These are phyloP conservation scores for Pseudoturritis turrita DNA, from an alignment of 345 rosid species.

Conservation along the genomic window DNA sequence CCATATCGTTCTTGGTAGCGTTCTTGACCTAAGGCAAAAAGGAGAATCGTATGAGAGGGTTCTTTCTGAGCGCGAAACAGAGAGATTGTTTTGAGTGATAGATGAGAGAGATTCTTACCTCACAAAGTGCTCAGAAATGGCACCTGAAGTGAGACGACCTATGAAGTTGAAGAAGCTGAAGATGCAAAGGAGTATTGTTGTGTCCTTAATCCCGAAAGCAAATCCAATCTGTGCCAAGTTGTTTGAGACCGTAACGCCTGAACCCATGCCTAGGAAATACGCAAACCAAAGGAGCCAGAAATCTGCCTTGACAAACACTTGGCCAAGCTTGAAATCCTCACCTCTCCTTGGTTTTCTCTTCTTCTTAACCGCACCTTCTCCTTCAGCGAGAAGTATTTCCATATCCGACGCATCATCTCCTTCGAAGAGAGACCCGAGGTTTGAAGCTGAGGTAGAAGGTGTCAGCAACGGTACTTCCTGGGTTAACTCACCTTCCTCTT, in stretches of 20 bases:
- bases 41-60: background rate
- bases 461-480: conserved; percentile 53
- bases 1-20: conserved; percentile 82
- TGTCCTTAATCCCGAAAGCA: conserved; percentile 67
- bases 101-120: conserved; percentile 41
- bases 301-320: conserved; percentile 86
- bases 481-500: conserved; percentile 39
- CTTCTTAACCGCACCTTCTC: conserved; percentile 79
- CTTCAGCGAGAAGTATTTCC: conserved; percentile 64
- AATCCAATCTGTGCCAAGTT: conserved; percentile 92
- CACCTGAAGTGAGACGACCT: conserved; percentile 88
- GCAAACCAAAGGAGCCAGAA: conserved; percentile 96
- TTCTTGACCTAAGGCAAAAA: conserved; percentile 38
- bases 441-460: conserved; percentile 63
- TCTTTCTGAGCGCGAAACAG: background rate
- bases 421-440: conserved; percentile 59
- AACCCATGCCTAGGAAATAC: conserved; percentile 84
- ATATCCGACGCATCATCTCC: conserved; percentile 47
- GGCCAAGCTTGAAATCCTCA: conserved; percentile 72
- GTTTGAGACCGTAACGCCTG: conserved; percentile 86
- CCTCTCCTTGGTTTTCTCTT: conserved; percentile 77
- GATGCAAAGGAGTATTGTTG: conserved; percentile 62
- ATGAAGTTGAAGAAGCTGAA: conserved; percentile 84
- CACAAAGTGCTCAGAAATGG: conserved; percentile 85
- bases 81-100: background rate